Percentiles rank a stretch among this genome's conserved stretches.
Evolutionary conservation across 1,284 basidiomycete genomes (phyloP).

Genomic region (Ustilago loliicola): DNA sequence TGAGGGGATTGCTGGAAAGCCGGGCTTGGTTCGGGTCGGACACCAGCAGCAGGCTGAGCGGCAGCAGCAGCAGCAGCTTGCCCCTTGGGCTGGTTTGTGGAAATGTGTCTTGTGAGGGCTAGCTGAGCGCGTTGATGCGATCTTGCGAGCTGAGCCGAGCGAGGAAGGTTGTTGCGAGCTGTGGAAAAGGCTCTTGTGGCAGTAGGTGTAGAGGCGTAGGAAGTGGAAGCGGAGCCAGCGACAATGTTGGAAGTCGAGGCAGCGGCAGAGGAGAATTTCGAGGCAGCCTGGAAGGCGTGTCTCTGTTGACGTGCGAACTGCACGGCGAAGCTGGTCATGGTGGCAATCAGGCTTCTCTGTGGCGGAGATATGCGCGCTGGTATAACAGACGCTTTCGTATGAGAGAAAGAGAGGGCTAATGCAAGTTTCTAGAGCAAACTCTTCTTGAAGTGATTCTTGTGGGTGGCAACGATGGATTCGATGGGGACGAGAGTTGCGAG

Average conservation of each 20-base stretch:
- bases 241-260: slow-evolving; percentile 35
- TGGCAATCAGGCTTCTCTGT: slow-evolving; percentile 9
- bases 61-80: slow-evolving; percentile 53
- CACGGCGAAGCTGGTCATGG: slow-evolving; percentile 53
- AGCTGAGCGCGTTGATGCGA: slow-evolving; percentile 39
- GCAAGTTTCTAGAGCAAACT: not conserved
- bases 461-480: slow-evolving; percentile 19
- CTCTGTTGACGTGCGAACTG: slow-evolving; percentile 55
- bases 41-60: slow-evolving; percentile 38
- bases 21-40: slow-evolving; percentile 63
- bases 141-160: slow-evolving; percentile 34
- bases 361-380: too few species aligned
- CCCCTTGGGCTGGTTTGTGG: slow-evolving; percentile 52
- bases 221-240: slow-evolving; percentile 29
- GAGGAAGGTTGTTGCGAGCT: slow-evolving; percentile 46
- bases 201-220: slow-evolving; percentile 33
- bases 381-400: slow-evolving; percentile 10
- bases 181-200: slow-evolving; percentile 50
- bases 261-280: slow-evolving; percentile 26
- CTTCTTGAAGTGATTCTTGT: not conserved
- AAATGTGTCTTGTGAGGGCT: slow-evolving; percentile 54
- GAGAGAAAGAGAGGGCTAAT: too few species aligned
- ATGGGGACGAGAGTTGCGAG: not conserved
- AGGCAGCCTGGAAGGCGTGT: slow-evolving; percentile 50
- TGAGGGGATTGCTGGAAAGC: slow-evolving; percentile 65